Evolutionary conservation across 164 flowering plant species (phyloP).

Genomic region (Tetrastigma voinierianum): DNA sequence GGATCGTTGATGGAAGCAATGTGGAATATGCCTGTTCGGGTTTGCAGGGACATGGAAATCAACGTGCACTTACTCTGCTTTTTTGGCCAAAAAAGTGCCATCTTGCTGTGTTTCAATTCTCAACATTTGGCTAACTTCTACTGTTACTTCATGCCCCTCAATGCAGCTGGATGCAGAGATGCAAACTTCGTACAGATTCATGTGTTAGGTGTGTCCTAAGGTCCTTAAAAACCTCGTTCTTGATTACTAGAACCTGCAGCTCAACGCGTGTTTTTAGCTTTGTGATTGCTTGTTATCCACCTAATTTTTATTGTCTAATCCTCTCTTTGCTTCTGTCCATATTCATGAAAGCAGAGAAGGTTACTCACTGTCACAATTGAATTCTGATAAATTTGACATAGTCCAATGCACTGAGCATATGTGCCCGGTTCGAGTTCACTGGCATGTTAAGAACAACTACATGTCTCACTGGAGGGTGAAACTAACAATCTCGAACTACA

Average conservation of each 20-base stretch:
- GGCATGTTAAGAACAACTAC: conserved; percentile 67
- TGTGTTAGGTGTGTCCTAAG: conserved; percentile 38
- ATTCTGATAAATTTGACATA: conserved; percentile 1
- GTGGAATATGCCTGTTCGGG: no score
- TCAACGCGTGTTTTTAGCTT: neutral
- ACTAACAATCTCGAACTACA: conserved; percentile 53
- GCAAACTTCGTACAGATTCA: conserved; percentile 15
- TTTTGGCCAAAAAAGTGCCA: conserved; percentile 48
- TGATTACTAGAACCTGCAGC: neutral
- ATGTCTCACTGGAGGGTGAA: conserved; percentile 58
- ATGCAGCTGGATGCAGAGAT: conserved; percentile 65
- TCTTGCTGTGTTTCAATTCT: conserved; percentile 65
- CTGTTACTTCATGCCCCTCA: conserved; percentile 51
- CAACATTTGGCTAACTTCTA: conserved; percentile 61
- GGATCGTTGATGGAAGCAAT: no score
- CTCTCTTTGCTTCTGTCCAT: conserved; percentile 8
- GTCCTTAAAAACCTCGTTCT: no score
- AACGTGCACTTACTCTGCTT: conserved; percentile 61
- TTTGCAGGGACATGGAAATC: conserved; percentile 75
- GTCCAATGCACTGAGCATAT: conserved; percentile 64
- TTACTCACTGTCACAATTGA: neutral
- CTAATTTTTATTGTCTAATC: neutral
- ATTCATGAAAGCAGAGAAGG: conserved; percentile 16
- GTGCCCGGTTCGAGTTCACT: conserved; percentile 68
- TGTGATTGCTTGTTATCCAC: neutral